Conservation (phyloP, 805 yeast genomes). For the Candida nanaspora region DNA sequence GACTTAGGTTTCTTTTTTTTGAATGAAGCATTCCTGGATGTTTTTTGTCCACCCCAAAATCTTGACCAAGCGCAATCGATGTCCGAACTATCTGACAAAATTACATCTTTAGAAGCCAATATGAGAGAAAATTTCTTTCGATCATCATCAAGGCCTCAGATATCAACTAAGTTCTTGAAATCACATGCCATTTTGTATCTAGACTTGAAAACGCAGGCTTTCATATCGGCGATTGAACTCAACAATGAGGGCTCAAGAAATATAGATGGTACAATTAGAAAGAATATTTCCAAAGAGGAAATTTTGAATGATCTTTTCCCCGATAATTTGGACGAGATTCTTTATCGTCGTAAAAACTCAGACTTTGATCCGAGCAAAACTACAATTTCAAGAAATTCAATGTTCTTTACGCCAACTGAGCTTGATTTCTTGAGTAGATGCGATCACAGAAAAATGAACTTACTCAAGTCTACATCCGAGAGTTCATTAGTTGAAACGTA, state of each 20-base stretch:
- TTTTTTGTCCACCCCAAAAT: conserved; percentile 73
- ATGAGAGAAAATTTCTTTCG: conserved; percentile 3
- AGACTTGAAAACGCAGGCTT: conserved; percentile 93
- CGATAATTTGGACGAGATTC: conserved; percentile 42
- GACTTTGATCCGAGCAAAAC: conserved; percentile 16
- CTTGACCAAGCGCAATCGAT: conserved; percentile 37
- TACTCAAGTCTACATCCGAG: conserved; percentile 40
- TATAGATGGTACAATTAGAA: conserved; percentile 7
- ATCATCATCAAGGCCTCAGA: conserved; percentile 11
- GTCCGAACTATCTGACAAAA: conserved; percentile 17
- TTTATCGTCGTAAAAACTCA: conserved; percentile 32
- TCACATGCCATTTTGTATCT: conserved; percentile 73
- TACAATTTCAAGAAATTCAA: conserved; percentile 20
- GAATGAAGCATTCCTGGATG: conserved; percentile 77
- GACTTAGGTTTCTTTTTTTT: conserved; percentile 84
- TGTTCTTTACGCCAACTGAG: conserved; percentile 64
- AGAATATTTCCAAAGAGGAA: conserved; percentile 54
- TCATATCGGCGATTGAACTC: conserved; percentile 75
- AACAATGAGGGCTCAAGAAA: neutral
- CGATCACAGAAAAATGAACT: conserved; percentile 56
- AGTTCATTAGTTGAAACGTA: conserved; percentile 60
- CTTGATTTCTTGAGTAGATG: conserved; percentile 72
- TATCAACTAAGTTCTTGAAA: conserved; percentile 45
- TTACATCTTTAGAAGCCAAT: conserved; percentile 4
- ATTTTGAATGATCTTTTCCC: conserved; percentile 76